These are phyloP conservation scores for Kodamaea laetipori DNA, from an alignment of 805 yeast genomes.

Conservation along the genomic window DNA sequence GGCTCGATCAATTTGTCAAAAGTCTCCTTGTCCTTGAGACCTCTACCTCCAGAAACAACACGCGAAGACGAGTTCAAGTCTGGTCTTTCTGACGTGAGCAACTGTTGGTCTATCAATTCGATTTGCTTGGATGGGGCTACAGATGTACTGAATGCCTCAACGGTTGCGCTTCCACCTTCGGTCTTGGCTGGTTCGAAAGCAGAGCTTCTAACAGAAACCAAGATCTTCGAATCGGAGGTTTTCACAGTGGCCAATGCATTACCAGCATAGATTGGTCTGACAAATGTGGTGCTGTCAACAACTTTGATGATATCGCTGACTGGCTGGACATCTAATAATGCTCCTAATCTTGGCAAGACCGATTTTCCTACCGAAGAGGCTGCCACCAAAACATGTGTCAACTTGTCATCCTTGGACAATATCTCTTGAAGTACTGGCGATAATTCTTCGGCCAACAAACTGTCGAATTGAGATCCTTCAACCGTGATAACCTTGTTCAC, in stretches of 20 bases:
- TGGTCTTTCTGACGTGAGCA: slow-evolving; percentile 82
- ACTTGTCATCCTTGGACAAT: slow-evolving; percentile 43
- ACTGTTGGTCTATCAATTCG: slow-evolving; percentile 74
- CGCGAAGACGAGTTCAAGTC: slow-evolving; percentile 81
- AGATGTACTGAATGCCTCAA: slow-evolving; percentile 49
- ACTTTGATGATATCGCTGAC: slow-evolving; percentile 78
- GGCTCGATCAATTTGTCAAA: slow-evolving; percentile 80
- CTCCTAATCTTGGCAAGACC: slow-evolving; percentile 83
- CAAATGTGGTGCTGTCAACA: slow-evolving; percentile 67
- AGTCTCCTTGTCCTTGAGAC: slow-evolving; percentile 84
- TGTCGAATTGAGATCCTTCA: slow-evolving; percentile 59
- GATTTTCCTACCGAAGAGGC: slow-evolving; percentile 89
- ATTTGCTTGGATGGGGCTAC: slow-evolving; percentile 35
- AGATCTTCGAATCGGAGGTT: slow-evolving; percentile 61
- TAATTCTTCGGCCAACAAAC: slow-evolving; percentile 76
- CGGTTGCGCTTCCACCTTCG: slow-evolving; percentile 38
- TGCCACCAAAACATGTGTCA: slow-evolving; percentile 74
- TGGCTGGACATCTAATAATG: slow-evolving; percentile 83
- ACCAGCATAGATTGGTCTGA: slow-evolving; percentile 95
- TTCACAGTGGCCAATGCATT: slow-evolving; percentile 85
- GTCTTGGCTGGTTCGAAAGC: slow-evolving; percentile 60
- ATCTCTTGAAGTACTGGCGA: slow-evolving; percentile 64
- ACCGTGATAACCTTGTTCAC: slow-evolving; percentile 61
- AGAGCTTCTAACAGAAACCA: slow-evolving; percentile 81
- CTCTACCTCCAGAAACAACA: slow-evolving; percentile 94